Base-by-base conservation (phyloP, 2,329 filamentous ascomycete species). In the Tolypocladium album region DNA sequence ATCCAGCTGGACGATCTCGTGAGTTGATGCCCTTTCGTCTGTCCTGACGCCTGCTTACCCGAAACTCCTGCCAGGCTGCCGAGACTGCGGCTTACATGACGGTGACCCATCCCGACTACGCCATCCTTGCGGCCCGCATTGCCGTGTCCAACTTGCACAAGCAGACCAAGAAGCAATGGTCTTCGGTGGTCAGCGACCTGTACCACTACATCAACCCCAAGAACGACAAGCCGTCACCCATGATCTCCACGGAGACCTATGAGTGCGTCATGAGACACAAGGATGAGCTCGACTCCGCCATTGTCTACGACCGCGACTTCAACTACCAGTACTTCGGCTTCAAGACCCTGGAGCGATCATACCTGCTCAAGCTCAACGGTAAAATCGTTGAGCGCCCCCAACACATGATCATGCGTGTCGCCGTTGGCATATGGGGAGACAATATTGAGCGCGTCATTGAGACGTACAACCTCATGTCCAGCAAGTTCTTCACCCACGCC, bases 321-420 rank as follows among this genome's bases (percentile, higher is more conserved):
- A 97, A 97, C 84, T 99, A 99, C 82, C 94, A 99, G 80, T 99
- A 96, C 80, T 99, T 99, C 71, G 94, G 94, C 65, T 99, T 99
- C 87, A 99, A 99, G 85, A 99, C 94, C 9, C 82, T 99, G 45
- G 94, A 99, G 82, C 88, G 94, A 62, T 99, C 94, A 71, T 99
- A 99, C 72, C 88, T 99, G 58, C 87, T 99, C 67, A 92, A 95
- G 73, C 89, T 97, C 66, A 85, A 97, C 69, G 92, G 92, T 74
- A 96, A 97, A 79, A 91, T 97, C 72, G 93, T 92, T 58, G 94
- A 99, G 81, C 87, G 94, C 70, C 94, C 94, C 53, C 94, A 99
- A 78, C 94, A 99, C 80, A 94, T 99, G 92, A 93, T 99, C 69
- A 99, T 99, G 94, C 91, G 94, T 83, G 94, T 99, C 59, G 86